phyloP scores from a whole-genome alignment of 2,329 filamentous ascomycete genomes.

The Monosporascus sp. region DNA sequence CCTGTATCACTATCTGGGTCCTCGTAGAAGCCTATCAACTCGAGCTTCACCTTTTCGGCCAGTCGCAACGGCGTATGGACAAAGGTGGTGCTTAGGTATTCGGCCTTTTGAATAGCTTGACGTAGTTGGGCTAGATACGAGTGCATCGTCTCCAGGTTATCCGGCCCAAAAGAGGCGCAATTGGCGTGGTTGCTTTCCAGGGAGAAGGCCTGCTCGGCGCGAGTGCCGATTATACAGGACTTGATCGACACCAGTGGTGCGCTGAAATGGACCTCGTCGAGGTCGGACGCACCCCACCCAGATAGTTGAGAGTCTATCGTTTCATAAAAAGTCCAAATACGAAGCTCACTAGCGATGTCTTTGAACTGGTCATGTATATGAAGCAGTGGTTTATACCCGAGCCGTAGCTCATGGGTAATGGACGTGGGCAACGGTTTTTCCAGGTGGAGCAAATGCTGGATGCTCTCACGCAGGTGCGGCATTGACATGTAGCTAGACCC shows the following conservation, averaged over 20 bases:
- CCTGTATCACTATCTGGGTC: constrained; percentile 36
- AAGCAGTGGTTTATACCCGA: constrained; percentile 44
- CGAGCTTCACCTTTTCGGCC: constrained; percentile 49
- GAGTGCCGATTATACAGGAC: constrained; percentile 45
- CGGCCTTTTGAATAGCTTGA: constrained; percentile 32
- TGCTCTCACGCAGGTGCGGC: constrained; percentile 48
- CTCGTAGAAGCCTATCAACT: constrained; percentile 57
- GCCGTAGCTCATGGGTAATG: constrained; percentile 44
- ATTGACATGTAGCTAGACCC: constrained; percentile 60
- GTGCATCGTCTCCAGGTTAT: constrained; percentile 43
- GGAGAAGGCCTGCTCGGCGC: constrained; percentile 47
- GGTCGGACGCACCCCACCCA: constrained; percentile 30
- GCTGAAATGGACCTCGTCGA: constrained; percentile 49
- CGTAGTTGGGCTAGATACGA: constrained; percentile 33
- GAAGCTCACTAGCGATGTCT: constrained; percentile 51
- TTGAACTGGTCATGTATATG: constrained; percentile 51
- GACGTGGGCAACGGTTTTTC: constrained; percentile 44
- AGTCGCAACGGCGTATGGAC: constrained; percentile 43
- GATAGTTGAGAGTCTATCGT: constrained; percentile 55
- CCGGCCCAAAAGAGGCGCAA: constrained; percentile 47
- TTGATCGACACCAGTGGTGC: constrained; percentile 55
- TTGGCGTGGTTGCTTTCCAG: constrained; percentile 51
- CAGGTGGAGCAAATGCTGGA: constrained; percentile 47
- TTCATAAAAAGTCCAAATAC: constrained; percentile 59
- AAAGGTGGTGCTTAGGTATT: constrained; percentile 26